phyloP scores from a whole-genome alignment of 2,329 filamentous ascomycete species.

The Hyphodiscus sp. region DNA sequence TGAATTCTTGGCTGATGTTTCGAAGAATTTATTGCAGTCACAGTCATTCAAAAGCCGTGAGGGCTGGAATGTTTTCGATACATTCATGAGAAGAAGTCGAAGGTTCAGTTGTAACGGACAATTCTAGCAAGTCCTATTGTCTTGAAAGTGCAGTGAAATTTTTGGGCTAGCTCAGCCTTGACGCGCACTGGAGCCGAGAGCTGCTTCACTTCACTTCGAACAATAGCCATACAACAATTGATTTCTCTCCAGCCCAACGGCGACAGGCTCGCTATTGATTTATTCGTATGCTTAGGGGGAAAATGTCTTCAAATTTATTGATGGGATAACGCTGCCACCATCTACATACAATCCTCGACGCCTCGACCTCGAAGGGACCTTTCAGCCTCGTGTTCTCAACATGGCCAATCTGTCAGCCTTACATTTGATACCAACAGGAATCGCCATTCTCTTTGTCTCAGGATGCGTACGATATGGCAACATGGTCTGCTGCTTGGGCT shows the following conservation, averaged over 20 bases:
- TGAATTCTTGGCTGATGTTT: background rate
- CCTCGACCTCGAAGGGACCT: background rate
- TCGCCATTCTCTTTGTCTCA: constrained; percentile 19
- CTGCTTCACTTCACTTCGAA: constrained; percentile 4
- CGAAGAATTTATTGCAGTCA: background rate
- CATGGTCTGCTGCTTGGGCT: background rate
- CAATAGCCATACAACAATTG: background rate
- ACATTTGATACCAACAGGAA: constrained; percentile 17
- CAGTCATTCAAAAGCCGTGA: background rate
- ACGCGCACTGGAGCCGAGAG: background rate
- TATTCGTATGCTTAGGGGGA: too few species aligned
- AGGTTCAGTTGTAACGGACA: background rate
- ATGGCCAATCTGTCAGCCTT: constrained; percentile 23
- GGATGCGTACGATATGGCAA: constrained; percentile 20
- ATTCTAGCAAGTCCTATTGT: too few species aligned
- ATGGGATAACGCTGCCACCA: background rate
- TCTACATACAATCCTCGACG: background rate
- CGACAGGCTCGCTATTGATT: too few species aligned
- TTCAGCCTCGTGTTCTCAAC: constrained; percentile 19
- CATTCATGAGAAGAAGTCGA: background rate
- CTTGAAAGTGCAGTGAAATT: too few species aligned
- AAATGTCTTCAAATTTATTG: background rate
- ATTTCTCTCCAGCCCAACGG: too few species aligned
- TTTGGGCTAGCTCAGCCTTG: too few species aligned
- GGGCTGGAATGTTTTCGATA: background rate